Evolutionary conservation across 495 filamentous ascomycete genomes (phyloP).

Genomic region (Talaromyces stipitatus): DNA sequence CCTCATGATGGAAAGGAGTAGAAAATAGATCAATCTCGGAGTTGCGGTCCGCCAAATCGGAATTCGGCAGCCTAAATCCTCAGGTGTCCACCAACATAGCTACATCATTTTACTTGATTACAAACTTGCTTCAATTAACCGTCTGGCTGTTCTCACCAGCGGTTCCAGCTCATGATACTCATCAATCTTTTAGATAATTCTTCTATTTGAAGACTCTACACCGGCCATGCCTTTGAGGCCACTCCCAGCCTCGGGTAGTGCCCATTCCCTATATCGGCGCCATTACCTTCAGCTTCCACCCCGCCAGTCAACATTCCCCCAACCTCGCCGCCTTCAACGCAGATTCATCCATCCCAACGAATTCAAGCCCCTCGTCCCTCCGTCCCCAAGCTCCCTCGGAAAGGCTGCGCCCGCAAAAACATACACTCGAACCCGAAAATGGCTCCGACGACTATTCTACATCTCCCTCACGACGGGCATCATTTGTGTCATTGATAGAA

Average conservation of each 20-base stretch:
- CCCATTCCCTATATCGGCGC: neutral
- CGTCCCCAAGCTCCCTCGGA: constrained; percentile 71
- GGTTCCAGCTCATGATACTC: neutral
- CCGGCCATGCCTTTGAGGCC: neutral
- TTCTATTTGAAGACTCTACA: neutral
- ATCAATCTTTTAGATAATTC: neutral
- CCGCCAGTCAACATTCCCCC: neutral
- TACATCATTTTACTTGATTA: neutral
- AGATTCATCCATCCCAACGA: constrained; percentile 8
- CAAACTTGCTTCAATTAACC: neutral
- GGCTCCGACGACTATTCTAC: constrained; percentile 64
- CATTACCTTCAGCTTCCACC: neutral
- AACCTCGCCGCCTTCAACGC: neutral
- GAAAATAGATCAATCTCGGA: neutral
- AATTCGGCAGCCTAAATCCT: neutral
- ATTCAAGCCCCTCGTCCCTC: constrained; percentile 71
- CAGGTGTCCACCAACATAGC: neutral
- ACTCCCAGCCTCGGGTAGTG: neutral
- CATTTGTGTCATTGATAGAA: constrained; percentile 59
- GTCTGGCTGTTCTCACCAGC: neutral
- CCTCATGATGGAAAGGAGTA: too few species aligned
- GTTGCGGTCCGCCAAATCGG: neutral
- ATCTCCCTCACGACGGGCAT: constrained; percentile 49
- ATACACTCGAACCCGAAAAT: constrained; percentile 62
- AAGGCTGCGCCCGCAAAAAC: constrained; percentile 57